Percentiles rank a stretch among this genome's conserved stretches.
Evolutionary conservation across 2,329 filamentous ascomycete genomes (phyloP).

Genomic region (Bipolaris sorokiniana): DNA sequence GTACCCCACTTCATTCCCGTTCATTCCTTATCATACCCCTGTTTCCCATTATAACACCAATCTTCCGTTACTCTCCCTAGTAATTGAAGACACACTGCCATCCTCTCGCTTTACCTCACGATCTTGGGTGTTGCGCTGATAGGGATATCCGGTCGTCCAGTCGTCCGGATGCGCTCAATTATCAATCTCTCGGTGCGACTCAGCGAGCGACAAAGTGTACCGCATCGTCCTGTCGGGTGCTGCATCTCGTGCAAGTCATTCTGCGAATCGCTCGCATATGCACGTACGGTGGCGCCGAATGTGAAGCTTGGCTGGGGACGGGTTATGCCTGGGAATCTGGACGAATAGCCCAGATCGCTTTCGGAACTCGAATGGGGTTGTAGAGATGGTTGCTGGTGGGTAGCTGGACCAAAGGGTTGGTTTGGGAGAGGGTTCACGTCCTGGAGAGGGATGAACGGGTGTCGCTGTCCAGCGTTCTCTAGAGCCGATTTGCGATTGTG

Average conservation of each 20-base stretch:
- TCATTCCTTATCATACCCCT: too few species aligned
- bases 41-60: background rate
- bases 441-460: background rate
- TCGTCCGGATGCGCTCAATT: background rate
- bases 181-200: background rate
- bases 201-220: background rate
- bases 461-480: background rate
- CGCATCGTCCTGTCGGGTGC: background rate
- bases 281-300: background rate
- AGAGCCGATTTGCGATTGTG: background rate
- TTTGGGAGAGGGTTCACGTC: background rate
- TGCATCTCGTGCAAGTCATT: background rate
- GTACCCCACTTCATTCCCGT: too few species aligned
- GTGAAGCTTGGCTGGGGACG: background rate
- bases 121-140: background rate
- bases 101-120: background rate
- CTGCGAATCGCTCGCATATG: background rate
- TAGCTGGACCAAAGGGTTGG: background rate
- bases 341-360: background rate
- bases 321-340: background rate
- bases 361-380: background rate
- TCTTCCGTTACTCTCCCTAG: background rate
- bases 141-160: background rate
- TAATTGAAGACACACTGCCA: background rate
- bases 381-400: background rate